Conservation (phyloP, 2,329 filamentous ascomycete species). For the Trichoderma simmonsii region DNA sequence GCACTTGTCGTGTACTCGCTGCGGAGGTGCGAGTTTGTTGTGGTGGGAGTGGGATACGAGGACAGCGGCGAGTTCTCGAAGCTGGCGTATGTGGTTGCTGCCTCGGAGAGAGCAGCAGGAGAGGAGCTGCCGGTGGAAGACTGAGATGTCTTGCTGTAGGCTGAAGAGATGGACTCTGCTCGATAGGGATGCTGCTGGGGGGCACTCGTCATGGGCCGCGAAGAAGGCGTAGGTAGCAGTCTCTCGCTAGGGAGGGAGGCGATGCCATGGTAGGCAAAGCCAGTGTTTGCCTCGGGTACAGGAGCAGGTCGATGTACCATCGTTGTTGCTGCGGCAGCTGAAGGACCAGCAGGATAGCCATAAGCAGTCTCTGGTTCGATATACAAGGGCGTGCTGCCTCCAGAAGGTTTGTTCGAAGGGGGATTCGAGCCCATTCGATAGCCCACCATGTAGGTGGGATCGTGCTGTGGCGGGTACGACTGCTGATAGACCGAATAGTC, state of each 20-base stretch:
- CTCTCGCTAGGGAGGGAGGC: conserved; percentile 23
- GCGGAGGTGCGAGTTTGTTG: neutral
- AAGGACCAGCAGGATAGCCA: conserved; percentile 24
- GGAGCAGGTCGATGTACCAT: conserved; percentile 20
- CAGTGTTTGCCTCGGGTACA: conserved; percentile 18
- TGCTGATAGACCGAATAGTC: conserved; percentile 27
- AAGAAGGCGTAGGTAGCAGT: conserved; percentile 23
- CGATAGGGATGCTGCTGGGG: conserved; percentile 25
- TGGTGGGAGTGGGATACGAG: conserved; percentile 7
- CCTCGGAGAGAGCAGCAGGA: conserved; percentile 14
- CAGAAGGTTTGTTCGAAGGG: conserved; percentile 20
- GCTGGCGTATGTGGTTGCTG: conserved; percentile 11
- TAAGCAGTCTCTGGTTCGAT: conserved; percentile 29
- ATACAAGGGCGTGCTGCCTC: conserved; percentile 23
- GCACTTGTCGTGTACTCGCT: conserved; percentile 21
- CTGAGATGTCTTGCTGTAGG: conserved; percentile 23
- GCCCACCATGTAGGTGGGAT: conserved; percentile 28
- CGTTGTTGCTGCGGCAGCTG: conserved; percentile 12
- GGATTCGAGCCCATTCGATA: conserved; percentile 26
- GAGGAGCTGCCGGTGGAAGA: conserved; percentile 13
- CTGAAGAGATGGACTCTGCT: conserved; percentile 27
- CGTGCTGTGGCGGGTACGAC: conserved; percentile 21
- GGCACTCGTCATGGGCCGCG: conserved; percentile 23
- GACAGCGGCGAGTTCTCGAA: conserved; percentile 18
- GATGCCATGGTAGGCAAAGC: conserved; percentile 25